Evolutionary conservation across 495 filamentous ascomycete species (phyloP), one percentile per base, ranked within the genome.

Genomic region (Penicillium lividum): DNA sequence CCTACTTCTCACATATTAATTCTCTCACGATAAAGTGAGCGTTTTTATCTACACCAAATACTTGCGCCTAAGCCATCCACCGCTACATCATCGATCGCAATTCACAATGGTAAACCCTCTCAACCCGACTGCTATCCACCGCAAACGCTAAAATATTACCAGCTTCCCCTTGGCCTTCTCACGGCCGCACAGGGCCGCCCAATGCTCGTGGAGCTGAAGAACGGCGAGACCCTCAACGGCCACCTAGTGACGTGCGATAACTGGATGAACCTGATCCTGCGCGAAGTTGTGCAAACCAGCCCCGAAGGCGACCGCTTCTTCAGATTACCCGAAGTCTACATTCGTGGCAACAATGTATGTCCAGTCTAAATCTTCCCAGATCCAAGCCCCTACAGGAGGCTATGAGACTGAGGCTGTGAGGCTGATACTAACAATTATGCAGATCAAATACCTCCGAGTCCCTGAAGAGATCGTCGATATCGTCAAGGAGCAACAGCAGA

Each of bases 131-230:
- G 13, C 22, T 25, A 49, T 27, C 7, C n/a, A 29, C 22, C n/a
- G 36, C 38, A 40, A 28, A 43, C 13, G 25, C 61, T 68, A 31
- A 68, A 11, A 6, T 25, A 5, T 18, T 31, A 30, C 1, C 43
- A 97, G 94, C 78, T 98, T 58, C 94, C 94, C 58, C 82, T 98
- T 60, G 95, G 93, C 54, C 88, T 98, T 34, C 80, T 98, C 40
- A 97, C 87, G 57, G 94, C 93, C 67, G 93, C 94, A 54, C 91
- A 97, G 80, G 95, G 95, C 84, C 91, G 96, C 75, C 93, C 93
- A 11, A 98, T 98, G 92, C 90, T 98, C 53, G 94, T 98, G 44
- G 94, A 98, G 81, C 90, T 98, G 60, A 98, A 98, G 82, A 97
- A 93, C 65, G 95, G 94, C 74, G 95, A 98, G 73, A 98, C 93